Conservation (phyloP, 164 flowering plant species). For the Cinnamomum micranthum region DNA sequence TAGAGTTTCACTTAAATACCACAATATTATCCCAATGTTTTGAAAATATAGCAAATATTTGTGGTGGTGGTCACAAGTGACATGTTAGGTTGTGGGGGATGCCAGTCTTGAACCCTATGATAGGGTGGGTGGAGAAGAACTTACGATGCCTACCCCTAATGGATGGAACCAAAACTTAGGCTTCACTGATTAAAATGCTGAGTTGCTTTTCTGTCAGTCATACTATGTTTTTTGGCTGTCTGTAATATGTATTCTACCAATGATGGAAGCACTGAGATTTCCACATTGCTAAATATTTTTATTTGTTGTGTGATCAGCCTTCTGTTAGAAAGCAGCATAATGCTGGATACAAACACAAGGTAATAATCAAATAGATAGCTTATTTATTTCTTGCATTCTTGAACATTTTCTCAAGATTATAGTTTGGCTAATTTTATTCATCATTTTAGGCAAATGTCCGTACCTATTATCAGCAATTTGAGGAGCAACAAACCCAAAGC, state of each 20-base stretch:
- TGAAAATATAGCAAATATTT: too few species aligned
- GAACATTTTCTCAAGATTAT: not conserved
- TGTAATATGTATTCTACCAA: not conserved
- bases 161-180: too few species aligned
- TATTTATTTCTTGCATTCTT: not conserved
- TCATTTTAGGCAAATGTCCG: slow-evolving; percentile 80
- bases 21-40: too few species aligned
- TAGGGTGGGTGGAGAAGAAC: too few species aligned
- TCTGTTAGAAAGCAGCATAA: slow-evolving; percentile 98
- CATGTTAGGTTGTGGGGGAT: too few species aligned
- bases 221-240: too few species aligned
- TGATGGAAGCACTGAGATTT: not conserved
- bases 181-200: too few species aligned
- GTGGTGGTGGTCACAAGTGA: too few species aligned
- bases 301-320: slow-evolving; percentile 47
- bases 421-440: not conserved
- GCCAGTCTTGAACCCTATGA: too few species aligned
- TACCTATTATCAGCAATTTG: slow-evolving; percentile 86
- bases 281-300: not conserved
- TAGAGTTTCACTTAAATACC: too few species aligned
- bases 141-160: too few species aligned
- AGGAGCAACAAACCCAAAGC: slow-evolving; percentile 90
- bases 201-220: too few species aligned
- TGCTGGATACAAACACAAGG: slow-evolving; percentile 99
- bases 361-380: slow-evolving; percentile 17